These are phyloP conservation scores for Mycena alexandri DNA, from an alignment of 768 basidiomycete genomes.

Conservation along the genomic window DNA sequence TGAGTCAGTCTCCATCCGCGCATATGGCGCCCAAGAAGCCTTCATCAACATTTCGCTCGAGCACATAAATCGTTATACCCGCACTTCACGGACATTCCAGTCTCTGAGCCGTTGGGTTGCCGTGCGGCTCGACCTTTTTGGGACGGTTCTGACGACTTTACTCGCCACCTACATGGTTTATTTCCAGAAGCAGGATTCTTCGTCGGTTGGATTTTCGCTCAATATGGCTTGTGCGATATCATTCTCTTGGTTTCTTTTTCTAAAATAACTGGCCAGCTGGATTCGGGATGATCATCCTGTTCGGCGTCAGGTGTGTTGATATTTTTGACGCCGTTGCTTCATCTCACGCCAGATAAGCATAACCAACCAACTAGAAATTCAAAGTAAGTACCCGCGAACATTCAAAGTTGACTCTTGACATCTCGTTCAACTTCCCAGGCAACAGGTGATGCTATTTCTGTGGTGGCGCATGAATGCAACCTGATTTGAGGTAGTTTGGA, in stretches of 20 bases:
- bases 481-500: conserved; percentile 58
- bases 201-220: conserved; percentile 65
- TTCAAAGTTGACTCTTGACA: conserved; percentile 29
- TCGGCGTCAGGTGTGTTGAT: conserved; percentile 50
- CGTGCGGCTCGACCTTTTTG: conserved; percentile 70
- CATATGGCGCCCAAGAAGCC: conserved; percentile 68
- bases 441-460: conserved; percentile 54
- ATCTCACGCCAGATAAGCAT: conserved; percentile 23
- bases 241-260: conserved; percentile 44
- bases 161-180: conserved; percentile 71
- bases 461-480: neutral
- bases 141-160: conserved; percentile 64
- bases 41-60: conserved; percentile 60
- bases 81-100: conserved; percentile 61
- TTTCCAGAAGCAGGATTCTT: conserved; percentile 53
- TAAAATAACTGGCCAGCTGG: conserved; percentile 51
- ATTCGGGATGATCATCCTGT: conserved; percentile 69
- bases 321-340: too few relatives aligned
- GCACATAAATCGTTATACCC: conserved; percentile 67
- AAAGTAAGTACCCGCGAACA: conserved; percentile 47
- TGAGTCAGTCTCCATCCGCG: conserved; percentile 74
- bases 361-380: conserved; percentile 60
- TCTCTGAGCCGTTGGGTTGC: conserved; percentile 62
- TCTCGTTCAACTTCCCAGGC: conserved; percentile 50
- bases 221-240: conserved; percentile 59